A percentile compares a stretch with the other conserved stretches of the same genome.
Evolutionary conservation across 2,329 filamentous ascomycete species (phyloP).

Genomic region (Aspergillus hortae): DNA sequence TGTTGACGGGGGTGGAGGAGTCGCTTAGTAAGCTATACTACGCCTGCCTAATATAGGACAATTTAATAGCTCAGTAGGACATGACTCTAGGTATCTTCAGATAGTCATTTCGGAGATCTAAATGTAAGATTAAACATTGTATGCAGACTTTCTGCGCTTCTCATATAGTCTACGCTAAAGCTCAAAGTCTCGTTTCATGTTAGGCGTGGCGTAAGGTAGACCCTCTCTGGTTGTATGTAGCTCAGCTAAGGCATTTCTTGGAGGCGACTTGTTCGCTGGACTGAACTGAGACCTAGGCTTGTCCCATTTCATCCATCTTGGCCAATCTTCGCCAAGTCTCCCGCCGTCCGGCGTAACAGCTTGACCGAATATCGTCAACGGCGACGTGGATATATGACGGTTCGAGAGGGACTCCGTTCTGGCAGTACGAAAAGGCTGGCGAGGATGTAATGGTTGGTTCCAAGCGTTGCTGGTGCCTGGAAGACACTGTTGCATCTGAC

Average conservation of each 20-base stretch:
- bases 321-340: neutral
- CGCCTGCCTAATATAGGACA: too few species aligned
- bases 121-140: too few species aligned
- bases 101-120: too few species aligned
- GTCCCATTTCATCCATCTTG: neutral
- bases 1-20: neutral
- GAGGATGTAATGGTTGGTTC: too few species aligned
- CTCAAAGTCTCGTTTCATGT: neutral
- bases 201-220: neutral
- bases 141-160: too few species aligned
- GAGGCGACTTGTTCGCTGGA: too few species aligned
- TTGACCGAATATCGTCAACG: slow-evolving; percentile 17
- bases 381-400: neutral
- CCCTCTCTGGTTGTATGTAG: neutral
- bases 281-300: too few species aligned
- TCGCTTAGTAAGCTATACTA: neutral
- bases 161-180: too few species aligned
- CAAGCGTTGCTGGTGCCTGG: neutral
- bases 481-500: neutral
- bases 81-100: too few species aligned
- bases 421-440: neutral
- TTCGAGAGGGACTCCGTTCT: too few species aligned
- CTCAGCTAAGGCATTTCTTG: neutral
- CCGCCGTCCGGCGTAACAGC: slow-evolving; percentile 1
- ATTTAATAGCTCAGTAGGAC: too few species aligned